phyloP scores from a whole-genome alignment of 164 flowering plant genomes.

The Euptelea pleiosperma region DNA sequence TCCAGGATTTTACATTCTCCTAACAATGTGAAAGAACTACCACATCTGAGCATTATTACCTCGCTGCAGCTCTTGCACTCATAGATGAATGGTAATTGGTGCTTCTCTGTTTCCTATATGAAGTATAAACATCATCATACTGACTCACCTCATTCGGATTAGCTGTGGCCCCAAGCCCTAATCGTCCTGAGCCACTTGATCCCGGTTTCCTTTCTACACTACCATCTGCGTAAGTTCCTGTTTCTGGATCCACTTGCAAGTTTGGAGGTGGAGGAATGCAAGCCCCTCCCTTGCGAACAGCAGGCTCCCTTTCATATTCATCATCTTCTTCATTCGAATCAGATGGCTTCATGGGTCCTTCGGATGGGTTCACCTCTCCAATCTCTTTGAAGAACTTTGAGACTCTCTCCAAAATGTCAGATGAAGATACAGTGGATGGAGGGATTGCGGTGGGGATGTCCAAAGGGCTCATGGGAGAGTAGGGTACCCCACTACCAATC shows the following conservation, averaged over 20 bases:
- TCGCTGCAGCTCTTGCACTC: conserved; percentile 75
- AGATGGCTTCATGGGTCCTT: conserved; percentile 69
- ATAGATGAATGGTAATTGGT: conserved; percentile 86
- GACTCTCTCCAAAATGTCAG: conserved; percentile 80
- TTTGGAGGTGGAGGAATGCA: conserved; percentile 93
- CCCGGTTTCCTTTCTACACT: conserved; percentile 67
- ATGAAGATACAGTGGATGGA: conserved; percentile 71
- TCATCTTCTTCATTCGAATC: conserved; percentile 53
- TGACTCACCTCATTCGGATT: conserved; percentile 86
- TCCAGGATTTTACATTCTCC: background rate
- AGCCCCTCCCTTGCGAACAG: conserved; percentile 87
- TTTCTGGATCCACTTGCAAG: conserved; percentile 74
- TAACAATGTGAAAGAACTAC: background rate
- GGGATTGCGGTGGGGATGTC: conserved; percentile 96
- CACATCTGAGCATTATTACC: conserved; percentile 12
- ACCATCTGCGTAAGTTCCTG: conserved; percentile 76
- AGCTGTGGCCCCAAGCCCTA: conserved; percentile 92
- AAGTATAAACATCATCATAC: conserved; percentile 91
- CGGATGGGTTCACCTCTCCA: conserved; percentile 93
- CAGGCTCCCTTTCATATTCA: conserved; percentile 63
- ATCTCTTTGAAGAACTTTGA: conserved; percentile 90
- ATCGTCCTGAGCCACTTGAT: conserved; percentile 62
- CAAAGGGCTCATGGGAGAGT: conserved; percentile 95
- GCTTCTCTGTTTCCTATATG: conserved; percentile 93
- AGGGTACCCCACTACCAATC: conserved; percentile 98